Evolutionary conservation across 495 filamentous ascomycete species (phyloP), one percentile per base, ranked within the genome.

Genomic region (Penicillium fimorum): DNA sequence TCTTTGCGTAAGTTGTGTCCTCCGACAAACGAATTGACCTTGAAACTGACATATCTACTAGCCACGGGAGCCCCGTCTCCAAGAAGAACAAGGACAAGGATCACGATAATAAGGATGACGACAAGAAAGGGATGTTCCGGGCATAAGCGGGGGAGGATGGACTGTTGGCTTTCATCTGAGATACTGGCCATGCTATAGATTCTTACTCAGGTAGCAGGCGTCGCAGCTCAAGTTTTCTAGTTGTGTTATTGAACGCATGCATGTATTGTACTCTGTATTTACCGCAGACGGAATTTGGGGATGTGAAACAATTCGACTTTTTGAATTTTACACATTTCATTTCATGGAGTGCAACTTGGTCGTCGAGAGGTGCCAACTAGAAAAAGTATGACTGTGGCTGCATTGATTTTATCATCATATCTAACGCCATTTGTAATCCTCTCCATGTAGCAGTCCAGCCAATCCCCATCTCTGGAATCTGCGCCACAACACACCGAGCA

Each of bases 1-100:
- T 97, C 82, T 98, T 98, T 76, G 92, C 92, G 72, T 87, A 69
- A 72, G 78, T 71, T 40, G 27, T 51, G 41, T 22, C 41, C 10
- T 27, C 8, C n/a, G 25, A 33, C 17, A 29, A 0, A 18, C 46
- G 33, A 20, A 22, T 25, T 40, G 41, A 3, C 37, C 9, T 61
- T 24, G 22, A 5, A 12, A 49, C 65, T 62, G 51, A 64, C 42
- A n/a, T 61, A n/a, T 43, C 50, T 46, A 53, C 24, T 54, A 81
- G 77, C 7, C 83, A 88, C 50, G 85, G 79, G 37, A 90, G 87
- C 71, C 86, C 86, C 4, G 82, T 79, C 30, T 77, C 79, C 24
- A 80, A 83, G 64, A 80, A 80, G 55, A 67, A 75, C 37, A 71
- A 79, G 29, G 62, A 69, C n/a, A 53, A 64, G 33, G 53, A 59